phyloP scores from a whole-genome alignment of 1,284 basidiomycete species.

The Stereum hirsutum region DNA sequence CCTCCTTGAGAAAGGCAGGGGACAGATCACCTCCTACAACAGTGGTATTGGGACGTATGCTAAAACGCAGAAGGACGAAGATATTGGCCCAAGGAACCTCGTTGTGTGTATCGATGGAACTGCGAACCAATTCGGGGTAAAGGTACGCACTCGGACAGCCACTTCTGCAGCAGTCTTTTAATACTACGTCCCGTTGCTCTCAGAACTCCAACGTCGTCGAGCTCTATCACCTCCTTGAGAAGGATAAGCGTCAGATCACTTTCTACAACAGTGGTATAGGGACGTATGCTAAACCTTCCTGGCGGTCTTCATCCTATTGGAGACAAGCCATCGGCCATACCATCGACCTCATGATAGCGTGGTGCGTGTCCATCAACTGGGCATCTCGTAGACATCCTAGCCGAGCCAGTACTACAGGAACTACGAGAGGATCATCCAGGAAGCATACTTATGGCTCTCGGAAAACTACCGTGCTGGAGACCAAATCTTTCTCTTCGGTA shows the following conservation, averaged over 20 bases:
- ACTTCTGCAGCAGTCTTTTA: background rate
- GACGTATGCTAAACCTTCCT: background rate
- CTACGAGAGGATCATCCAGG: background rate
- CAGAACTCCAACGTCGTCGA: background rate
- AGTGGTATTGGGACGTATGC: background rate
- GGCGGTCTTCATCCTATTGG: background rate
- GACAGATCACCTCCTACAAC: background rate
- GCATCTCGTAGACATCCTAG: background rate
- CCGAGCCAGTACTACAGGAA: background rate
- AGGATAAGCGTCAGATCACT: background rate
- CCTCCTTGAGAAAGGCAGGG: background rate
- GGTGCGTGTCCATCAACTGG: too few relatives aligned
- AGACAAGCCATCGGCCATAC: background rate
- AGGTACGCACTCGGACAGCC: background rate
- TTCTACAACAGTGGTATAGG: background rate
- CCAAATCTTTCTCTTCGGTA: background rate
- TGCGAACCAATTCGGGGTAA: background rate
- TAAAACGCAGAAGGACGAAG: background rate
- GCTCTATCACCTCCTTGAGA: background rate
- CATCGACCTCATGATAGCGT: background rate
- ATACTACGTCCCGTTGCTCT: background rate
- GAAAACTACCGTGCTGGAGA: background rate
- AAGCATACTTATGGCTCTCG: background rate
- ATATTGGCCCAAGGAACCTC: background rate
- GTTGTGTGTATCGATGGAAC: background rate